Base-by-base conservation (phyloP, 208 protist genomes). In the Spongospora subterranea region DNA sequence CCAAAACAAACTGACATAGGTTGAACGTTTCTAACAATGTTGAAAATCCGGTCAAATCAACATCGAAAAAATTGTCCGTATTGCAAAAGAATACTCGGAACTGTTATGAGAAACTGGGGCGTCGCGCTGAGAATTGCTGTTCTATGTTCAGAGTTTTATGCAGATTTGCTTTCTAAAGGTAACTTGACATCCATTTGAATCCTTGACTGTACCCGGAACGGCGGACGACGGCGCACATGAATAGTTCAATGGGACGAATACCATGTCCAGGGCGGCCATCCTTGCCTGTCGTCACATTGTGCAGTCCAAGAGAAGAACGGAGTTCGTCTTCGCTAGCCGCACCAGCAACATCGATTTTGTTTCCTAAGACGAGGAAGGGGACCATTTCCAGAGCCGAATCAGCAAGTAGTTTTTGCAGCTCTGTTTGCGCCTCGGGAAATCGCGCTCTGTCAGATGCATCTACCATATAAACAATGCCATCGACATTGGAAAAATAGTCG, bases 361-460 rank as follows among this genome's bases (percentile, higher is more conserved):
- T 99, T 65, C 99, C 99, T 0, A 99, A 95, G 92, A 99, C 97
- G 0, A 99, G 93, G 93, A 99, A 99, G 1, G 99, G 99, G 1
- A 98, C 97, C 45, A 96, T 97, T 17, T 93, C 88, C 0, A 99
- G 95, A 88, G 98, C 20, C 71, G 89, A 38, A 43, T 46, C 17
- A 13, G 65, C 71, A 24, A 90, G 53, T 11, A 93, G 53, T 93
- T 98, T 97, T 89, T 99, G 96, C 29, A 99, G 96, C 92, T 99
- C 98, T 88, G 93, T 92, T 93, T 97, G 97, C 0, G 35, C 35
- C 71, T 82, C 71, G n/a, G 45, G 46, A 91, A 99, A 99, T 38
- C 99, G 95, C n/a, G 97, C 95, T 17, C 95, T 93, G 89, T 98
- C 98, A 38, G 96, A 95, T 11, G 97, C 96, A 92, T 99, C 99